phyloP scores from a whole-genome alignment of 2,329 filamentous ascomycete species.

The Anthostomella pinea region DNA sequence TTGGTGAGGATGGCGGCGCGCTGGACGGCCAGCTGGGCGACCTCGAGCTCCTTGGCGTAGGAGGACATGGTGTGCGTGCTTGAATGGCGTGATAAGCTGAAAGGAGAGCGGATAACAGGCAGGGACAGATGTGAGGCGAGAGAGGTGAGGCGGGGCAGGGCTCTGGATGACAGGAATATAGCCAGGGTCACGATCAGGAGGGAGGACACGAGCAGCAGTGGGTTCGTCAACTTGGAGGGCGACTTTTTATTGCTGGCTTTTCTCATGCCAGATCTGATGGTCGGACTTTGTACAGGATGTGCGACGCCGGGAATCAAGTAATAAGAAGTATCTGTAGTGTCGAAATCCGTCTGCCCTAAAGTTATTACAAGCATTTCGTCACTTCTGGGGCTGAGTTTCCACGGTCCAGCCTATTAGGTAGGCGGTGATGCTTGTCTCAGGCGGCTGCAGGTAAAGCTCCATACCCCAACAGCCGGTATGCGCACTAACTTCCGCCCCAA shows the following conservation, averaged over 20 bases:
- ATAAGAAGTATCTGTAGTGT: too few species aligned
- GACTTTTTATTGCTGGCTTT: slow-evolving; percentile 9
- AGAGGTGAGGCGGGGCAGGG: slow-evolving; percentile 29
- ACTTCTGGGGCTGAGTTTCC: too few species aligned
- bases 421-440: too few species aligned
- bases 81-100: slow-evolving; percentile 1
- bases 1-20: slow-evolving; percentile 72
- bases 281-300: slow-evolving; percentile 1
- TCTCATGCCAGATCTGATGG: slow-evolving; percentile 16
- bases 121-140: slow-evolving; percentile 24
- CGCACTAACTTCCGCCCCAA: slow-evolving; percentile 1
- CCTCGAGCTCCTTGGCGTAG: slow-evolving; percentile 68
- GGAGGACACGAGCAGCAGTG: slow-evolving; percentile 18
- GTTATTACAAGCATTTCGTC: too few species aligned
- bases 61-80: slow-evolving; percentile 31
- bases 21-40: slow-evolving; percentile 74
- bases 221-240: slow-evolving; percentile 5
- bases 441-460: too few species aligned
- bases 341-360: too few species aligned
- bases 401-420: too few species aligned
- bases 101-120: background rate
- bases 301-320: background rate
- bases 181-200: slow-evolving; percentile 27
- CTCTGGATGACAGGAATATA: slow-evolving; percentile 23
- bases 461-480: background rate